Evolutionary conservation across 305 asterid species (phyloP).

Genomic region (Fraxinus latifolia): DNA sequence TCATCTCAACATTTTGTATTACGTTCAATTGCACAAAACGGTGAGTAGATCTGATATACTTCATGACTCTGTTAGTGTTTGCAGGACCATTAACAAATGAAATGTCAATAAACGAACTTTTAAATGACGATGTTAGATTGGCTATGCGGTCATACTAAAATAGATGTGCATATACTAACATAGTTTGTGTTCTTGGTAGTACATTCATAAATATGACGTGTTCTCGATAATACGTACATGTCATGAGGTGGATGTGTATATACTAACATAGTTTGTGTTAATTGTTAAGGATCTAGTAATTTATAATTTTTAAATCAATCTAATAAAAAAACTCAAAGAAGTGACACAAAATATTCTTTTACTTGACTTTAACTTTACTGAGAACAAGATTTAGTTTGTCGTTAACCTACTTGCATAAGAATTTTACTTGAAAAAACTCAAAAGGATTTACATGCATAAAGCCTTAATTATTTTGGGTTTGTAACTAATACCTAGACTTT

Average conservation of each 20-base stretch:
- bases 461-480: neutral
- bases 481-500: neutral
- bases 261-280: neutral
- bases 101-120: too few relatives aligned
- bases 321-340: too few relatives aligned
- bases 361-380: neutral
- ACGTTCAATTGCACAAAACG: neutral
- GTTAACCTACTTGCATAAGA: neutral
- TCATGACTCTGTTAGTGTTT: neutral
- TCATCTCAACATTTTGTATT: neutral
- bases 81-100: too few relatives aligned
- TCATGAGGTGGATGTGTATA: neutral
- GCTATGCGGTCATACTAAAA: neutral
- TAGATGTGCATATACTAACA: neutral
- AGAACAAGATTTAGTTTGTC: neutral
- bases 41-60: neutral
- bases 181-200: neutral
- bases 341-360: neutral
- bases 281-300: too few relatives aligned
- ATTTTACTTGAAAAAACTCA: neutral
- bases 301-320: too few relatives aligned
- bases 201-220: too few relatives aligned
- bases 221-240: neutral
- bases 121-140: neutral
- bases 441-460: neutral